Evolutionary conservation across 345 rosid genomes (phyloP).

Genomic region (Reutealis trisperma): DNA sequence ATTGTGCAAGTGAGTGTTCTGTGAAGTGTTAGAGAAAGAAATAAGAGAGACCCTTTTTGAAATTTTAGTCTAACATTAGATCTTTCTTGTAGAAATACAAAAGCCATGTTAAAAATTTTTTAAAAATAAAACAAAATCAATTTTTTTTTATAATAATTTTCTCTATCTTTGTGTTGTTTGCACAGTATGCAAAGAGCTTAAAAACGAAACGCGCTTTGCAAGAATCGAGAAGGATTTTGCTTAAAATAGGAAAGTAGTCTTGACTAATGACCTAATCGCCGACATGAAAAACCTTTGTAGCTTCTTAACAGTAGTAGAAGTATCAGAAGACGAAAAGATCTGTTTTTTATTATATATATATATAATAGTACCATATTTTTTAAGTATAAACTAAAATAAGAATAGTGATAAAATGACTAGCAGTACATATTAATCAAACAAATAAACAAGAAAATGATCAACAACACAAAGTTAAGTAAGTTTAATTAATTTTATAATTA

Average conservation of each 20-base stretch:
- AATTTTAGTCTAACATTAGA: neutral
- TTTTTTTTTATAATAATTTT: neutral
- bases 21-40: neutral
- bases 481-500: neutral
- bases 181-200: neutral
- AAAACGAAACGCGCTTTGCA: constrained; percentile 36
- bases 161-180: neutral
- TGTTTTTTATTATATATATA: neutral
- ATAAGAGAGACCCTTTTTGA: neutral
- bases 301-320: constrained; percentile 6
- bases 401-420: neutral
- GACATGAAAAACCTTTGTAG: constrained; percentile 1
- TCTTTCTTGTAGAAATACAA: constrained; percentile 8
- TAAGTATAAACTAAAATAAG: neutral
- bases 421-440: neutral
- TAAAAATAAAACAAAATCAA: neutral
- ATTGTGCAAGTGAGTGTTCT: neutral
- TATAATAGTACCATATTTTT: neutral
- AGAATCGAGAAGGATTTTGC: constrained; percentile 54
- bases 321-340: constrained; percentile 16
- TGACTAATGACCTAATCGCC: constrained; percentile 19
- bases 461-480: neutral
- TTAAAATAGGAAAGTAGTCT: constrained; percentile 24
- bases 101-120: neutral
- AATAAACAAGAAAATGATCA: constrained; percentile 1